A percentile compares a stretch with the other conserved stretches of the same genome.
Conservation (phyloP, 2,329 filamentous ascomycete genomes). For the Curvularia spicifera region DNA sequence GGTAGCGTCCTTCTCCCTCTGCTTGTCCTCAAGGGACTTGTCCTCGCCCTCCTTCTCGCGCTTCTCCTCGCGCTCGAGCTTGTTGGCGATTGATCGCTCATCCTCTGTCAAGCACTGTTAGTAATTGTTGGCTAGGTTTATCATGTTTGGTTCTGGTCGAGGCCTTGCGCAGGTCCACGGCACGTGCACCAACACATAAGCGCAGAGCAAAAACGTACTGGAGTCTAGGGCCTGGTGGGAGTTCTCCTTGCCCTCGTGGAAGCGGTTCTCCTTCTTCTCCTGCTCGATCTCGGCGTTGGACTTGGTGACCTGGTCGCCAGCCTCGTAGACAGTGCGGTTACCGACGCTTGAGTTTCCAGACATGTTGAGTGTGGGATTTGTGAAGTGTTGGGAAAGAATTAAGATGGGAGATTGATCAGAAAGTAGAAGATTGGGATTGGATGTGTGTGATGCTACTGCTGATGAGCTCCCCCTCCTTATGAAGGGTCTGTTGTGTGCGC, state of each 20-base stretch:
- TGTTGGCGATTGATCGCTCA: constrained; percentile 73
- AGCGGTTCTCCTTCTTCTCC: constrained; percentile 64
- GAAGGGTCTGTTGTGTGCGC: constrained; percentile 18
- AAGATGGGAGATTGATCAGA: neutral
- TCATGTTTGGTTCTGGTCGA: neutral
- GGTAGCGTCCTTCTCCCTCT: constrained; percentile 66
- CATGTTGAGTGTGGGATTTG: constrained; percentile 48
- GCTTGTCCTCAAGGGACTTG: constrained; percentile 43
- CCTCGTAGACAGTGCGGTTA: constrained; percentile 70
- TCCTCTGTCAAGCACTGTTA: constrained; percentile 62
- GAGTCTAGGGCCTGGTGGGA: constrained; percentile 74
- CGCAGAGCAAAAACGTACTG: constrained; percentile 60
- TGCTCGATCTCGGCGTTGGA: constrained; percentile 61
- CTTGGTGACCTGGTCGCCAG: constrained; percentile 74
- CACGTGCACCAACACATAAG: neutral
- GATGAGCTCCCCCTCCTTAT: constrained; percentile 15
- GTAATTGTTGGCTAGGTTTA: neutral
- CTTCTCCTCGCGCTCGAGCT: constrained; percentile 68
- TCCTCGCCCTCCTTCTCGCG: constrained; percentile 52
- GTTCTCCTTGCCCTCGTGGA: constrained; percentile 73
- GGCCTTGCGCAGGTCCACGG: neutral
- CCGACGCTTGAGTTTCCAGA: constrained; percentile 71
- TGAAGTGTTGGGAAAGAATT: neutral
- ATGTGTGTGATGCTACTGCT: constrained; percentile 2
- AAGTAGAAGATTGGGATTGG: constrained; percentile 4